Conservation (phyloP, 768 basidiomycete species). For the Porphyrellus cyaneotinctus region DNA sequence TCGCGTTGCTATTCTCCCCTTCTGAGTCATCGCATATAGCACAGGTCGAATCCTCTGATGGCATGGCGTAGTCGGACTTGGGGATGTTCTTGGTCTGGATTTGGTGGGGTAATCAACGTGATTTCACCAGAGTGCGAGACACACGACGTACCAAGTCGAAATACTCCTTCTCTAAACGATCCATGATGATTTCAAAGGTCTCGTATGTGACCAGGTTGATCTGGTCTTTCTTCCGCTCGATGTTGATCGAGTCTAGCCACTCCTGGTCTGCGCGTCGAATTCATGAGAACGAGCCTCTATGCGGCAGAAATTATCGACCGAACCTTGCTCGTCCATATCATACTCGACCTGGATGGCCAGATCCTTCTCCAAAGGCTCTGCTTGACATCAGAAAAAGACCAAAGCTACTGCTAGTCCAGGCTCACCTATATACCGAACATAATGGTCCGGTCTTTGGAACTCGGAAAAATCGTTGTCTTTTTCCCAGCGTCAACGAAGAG, state of each 20-base stretch:
- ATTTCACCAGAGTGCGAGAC: neutral
- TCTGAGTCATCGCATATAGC: slow-evolving; percentile 98
- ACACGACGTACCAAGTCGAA: slow-evolving; percentile 75
- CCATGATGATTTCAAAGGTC: slow-evolving; percentile 94
- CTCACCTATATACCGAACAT: slow-evolving; percentile 87
- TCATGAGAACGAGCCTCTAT: neutral
- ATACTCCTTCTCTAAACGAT: slow-evolving; percentile 98
- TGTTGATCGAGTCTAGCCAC: slow-evolving; percentile 87
- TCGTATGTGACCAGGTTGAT: slow-evolving; percentile 74
- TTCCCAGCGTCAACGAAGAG: slow-evolving; percentile 17
- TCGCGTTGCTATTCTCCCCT: slow-evolving; percentile 97
- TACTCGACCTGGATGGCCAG: slow-evolving; percentile 94
- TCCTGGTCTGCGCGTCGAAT: slow-evolving; percentile 63
- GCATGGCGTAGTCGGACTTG: slow-evolving; percentile 80
- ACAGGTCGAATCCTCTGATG: slow-evolving; percentile 94
- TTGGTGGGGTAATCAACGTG: neutral
- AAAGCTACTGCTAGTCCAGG: neutral
- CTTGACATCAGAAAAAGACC: slow-evolving; percentile 5
- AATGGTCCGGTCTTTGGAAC: slow-evolving; percentile 76
- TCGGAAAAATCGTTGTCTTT: slow-evolving; percentile 66
- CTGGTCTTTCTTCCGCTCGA: slow-evolving; percentile 74
- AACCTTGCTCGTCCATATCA: slow-evolving; percentile 99
- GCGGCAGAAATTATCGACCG: slow-evolving; percentile 8
- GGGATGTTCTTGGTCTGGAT: slow-evolving; percentile 87
- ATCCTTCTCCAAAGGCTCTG: slow-evolving; percentile 91